Base-by-base conservation (phyloP, 2,329 filamentous ascomycete species). In the Curvularia lunata region DNA sequence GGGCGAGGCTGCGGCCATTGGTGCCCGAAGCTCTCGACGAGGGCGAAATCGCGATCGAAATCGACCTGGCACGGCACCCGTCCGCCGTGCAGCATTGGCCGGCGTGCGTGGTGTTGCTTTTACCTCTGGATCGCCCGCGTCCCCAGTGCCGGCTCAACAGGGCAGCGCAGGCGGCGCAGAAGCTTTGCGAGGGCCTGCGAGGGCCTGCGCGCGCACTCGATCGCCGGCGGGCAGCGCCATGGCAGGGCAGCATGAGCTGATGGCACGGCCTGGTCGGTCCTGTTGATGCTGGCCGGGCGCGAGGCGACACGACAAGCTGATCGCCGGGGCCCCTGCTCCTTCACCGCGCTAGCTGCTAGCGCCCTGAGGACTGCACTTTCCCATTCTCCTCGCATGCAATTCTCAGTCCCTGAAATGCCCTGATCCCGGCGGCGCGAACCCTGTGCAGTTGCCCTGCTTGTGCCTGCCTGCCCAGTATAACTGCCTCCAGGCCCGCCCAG, bases 391-490 rank as follows among this genome's bases (percentile, higher is more conserved):
- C 54, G 58, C 56, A 65, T 62, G 57, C 56, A 50, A 51, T 61
- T 65, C 56, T 61, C 49, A 56, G 50, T 58, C 55, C 55, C 55
- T 58, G 55, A 54, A 54, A 63, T 52, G 56, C 63, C 63, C 61
- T 65, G 63, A 57, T 63, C 63, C 63, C 51, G 58, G 63, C 49
- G 32, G 41, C 12, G 16, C 19, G 46, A 54, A 46, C 58, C 58
- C 55, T 59, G 60, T 42, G 58, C 43, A 40, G 41, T 42, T 57
- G 58, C 61, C 63, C 63, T 65, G 63, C 54, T 37, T 60, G 60
- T 60, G 52, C 58, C 64, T 65, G 58, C 23, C 23, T 25, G 23
- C 62, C 58, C 56, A 53, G 52, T 63, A 63, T 65, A 66, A 62
- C 59, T 64, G 58, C 38, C 47, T 53, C 55, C 58, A 57, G 52